These are phyloP conservation scores for Dichotomopilus funicola DNA, from an alignment of 2,329 filamentous ascomycete species.

Conservation along the genomic window DNA sequence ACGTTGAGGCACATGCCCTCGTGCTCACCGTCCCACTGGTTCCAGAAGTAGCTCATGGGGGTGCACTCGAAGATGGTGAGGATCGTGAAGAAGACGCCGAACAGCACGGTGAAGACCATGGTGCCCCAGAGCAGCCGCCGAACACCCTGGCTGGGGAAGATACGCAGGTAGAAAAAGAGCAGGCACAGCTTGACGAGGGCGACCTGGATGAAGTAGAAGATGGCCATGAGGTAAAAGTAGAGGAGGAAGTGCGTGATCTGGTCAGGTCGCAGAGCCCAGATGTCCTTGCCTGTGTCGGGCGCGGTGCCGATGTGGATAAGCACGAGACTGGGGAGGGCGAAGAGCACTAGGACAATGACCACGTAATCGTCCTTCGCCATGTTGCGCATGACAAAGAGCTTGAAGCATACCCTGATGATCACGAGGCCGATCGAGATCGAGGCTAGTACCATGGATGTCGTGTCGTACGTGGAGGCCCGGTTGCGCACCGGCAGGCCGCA, in stretches of 20 bases:
- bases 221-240: conserved; percentile 23
- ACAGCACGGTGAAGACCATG: conserved; percentile 31
- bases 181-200: conserved; percentile 42
- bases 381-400: conserved; percentile 7
- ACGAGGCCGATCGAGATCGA: conserved; percentile 6
- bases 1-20: conserved; percentile 40
- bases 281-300: conserved; percentile 24
- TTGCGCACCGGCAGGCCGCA: conserved; percentile 6
- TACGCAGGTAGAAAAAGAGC: conserved; percentile 45
- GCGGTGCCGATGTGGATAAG: conserved; percentile 9
- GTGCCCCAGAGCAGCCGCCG: conserved; percentile 35
- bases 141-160: conserved; percentile 38
- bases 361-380: conserved; percentile 20
- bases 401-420: conserved; percentile 13
- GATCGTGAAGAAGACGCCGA: conserved; percentile 35
- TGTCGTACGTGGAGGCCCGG: conserved; percentile 13
- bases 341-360: conserved; percentile 10
- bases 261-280: conserved; percentile 25
- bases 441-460: conserved; percentile 12
- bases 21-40: conserved; percentile 42
- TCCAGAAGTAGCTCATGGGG: conserved; percentile 49
- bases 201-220: conserved; percentile 40
- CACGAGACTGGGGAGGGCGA: conserved; percentile 14
- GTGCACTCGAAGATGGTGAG: conserved; percentile 43
- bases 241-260: conserved; percentile 23